phyloP scores from a whole-genome alignment of 1,284 basidiomycete species.

The Fomitopsis betulina region DNA sequence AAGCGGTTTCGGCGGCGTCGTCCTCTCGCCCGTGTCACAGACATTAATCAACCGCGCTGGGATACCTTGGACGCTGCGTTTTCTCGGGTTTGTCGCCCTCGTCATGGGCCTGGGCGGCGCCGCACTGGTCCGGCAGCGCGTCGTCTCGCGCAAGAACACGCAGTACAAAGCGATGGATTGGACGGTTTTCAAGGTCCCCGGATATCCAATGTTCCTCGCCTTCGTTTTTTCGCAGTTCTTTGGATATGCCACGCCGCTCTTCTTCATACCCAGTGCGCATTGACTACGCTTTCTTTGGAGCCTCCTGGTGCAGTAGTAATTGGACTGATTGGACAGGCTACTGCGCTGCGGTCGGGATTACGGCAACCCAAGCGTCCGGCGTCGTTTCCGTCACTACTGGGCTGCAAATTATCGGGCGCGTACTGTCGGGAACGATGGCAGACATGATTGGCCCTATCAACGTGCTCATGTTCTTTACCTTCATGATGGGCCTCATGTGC shows the following conservation, averaged over 20 bases:
- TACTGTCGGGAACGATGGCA: conserved; percentile 2
- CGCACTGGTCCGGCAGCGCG: background rate
- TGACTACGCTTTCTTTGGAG: background rate
- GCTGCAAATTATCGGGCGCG: conserved; percentile 1
- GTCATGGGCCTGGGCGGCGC: background rate
- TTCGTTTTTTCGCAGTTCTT: no score
- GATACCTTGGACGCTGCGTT: conserved; percentile 3
- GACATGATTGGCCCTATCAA: conserved; percentile 3
- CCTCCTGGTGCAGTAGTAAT: no score
- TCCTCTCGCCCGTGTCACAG: conserved; percentile 4
- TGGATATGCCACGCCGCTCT: no score
- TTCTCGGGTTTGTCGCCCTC: conserved; percentile 3
- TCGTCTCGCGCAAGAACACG: background rate
- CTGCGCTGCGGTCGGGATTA: conserved; percentile 1
- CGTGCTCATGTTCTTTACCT: conserved; percentile 1
- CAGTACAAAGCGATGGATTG: conserved; percentile 3
- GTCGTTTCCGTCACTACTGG: conserved; percentile 4
- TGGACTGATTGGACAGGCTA: background rate
- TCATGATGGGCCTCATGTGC: conserved; percentile 6
- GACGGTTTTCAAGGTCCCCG: conserved; percentile 3
- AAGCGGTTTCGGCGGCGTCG: conserved; percentile 1
- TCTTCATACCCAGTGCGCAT: background rate
- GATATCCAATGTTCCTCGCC: background rate
- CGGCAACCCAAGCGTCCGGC: conserved; percentile 1
- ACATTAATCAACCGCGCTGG: conserved; percentile 1